Conservation (phyloP, 1,139 yeast genomes). For the Hemisphaericaspora xylofermentans region DNA sequence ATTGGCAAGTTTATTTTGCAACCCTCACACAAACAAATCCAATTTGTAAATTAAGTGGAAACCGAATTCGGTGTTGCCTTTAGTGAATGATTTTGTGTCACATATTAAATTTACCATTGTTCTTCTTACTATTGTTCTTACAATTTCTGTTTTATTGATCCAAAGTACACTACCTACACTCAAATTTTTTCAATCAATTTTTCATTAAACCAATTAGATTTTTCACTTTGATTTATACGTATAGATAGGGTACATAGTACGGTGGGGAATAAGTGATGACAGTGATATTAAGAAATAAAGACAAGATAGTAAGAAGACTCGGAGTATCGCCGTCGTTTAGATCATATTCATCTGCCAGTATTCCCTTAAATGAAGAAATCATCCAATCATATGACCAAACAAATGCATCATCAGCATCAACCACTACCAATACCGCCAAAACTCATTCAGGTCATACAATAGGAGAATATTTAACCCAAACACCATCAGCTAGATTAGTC, state of each 20-base stretch:
- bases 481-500: slow-evolving; percentile 11
- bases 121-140: no score
- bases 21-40: no score
- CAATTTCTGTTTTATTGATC: not conserved
- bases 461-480: slow-evolving; percentile 2
- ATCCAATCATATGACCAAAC: slow-evolving; percentile 1
- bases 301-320: not conserved
- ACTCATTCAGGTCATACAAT: slow-evolving; percentile 4
- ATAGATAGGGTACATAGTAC: not conserved
- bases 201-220: not conserved
- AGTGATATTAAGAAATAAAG: slow-evolving; percentile 3
- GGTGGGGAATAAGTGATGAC: not conserved
- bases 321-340: not conserved
- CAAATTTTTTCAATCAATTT: not conserved
- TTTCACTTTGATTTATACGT: not conserved
- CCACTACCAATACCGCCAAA: not conserved
- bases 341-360: slow-evolving; percentile 7
- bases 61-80: no score
- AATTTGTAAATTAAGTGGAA: no score
- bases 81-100: no score
- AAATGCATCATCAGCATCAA: not conserved
- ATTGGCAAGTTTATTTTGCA: no score
- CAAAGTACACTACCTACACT: not conserved
- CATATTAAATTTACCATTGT: no score
- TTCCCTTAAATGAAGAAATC: slow-evolving; percentile 7